phyloP scores from a whole-genome alignment of 306 rosid species.

The Alnus rubra region DNA sequence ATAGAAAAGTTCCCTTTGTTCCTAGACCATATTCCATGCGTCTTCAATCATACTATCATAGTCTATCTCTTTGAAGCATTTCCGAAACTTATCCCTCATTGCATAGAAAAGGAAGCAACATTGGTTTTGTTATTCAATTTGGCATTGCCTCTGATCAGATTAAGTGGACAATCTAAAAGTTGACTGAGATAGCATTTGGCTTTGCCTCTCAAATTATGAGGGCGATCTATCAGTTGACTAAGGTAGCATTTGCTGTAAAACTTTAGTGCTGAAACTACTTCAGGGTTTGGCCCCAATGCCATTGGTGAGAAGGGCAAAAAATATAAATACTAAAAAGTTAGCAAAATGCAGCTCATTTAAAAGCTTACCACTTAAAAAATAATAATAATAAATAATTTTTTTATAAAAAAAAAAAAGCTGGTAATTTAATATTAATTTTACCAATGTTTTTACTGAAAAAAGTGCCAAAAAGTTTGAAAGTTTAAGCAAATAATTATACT shows the following conservation, averaged over 20 bases:
- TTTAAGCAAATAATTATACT: too few relatives aligned
- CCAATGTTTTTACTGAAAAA: too few relatives aligned
- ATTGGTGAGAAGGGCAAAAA: too few relatives aligned
- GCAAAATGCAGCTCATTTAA: too few relatives aligned
- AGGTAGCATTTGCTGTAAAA: neutral
- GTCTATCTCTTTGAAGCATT: constrained; percentile 4
- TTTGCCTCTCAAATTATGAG: neutral
- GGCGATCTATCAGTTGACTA: constrained; percentile 26
- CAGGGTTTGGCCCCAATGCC: too few relatives aligned
- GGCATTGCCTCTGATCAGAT: neutral
- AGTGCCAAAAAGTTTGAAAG: too few relatives aligned
- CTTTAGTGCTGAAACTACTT: too few relatives aligned
- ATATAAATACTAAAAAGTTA: too few relatives aligned
- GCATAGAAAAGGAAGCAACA: neutral
- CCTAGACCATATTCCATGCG: constrained; percentile 24
- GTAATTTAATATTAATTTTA: too few relatives aligned
- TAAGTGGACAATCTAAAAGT: constrained; percentile 16
- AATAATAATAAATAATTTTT: too few relatives aligned
- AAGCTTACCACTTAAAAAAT: too few relatives aligned
- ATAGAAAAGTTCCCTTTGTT: constrained; percentile 45
- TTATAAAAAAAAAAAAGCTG: too few relatives aligned
- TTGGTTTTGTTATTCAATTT: constrained; percentile 8
- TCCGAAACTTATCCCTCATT: neutral
- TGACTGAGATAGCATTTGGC: constrained; percentile 21
- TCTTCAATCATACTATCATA: constrained; percentile 35